phyloP scores from a whole-genome alignment of 192 early-diverging fungal genomes.

The Rhizophagus clarus region DNA sequence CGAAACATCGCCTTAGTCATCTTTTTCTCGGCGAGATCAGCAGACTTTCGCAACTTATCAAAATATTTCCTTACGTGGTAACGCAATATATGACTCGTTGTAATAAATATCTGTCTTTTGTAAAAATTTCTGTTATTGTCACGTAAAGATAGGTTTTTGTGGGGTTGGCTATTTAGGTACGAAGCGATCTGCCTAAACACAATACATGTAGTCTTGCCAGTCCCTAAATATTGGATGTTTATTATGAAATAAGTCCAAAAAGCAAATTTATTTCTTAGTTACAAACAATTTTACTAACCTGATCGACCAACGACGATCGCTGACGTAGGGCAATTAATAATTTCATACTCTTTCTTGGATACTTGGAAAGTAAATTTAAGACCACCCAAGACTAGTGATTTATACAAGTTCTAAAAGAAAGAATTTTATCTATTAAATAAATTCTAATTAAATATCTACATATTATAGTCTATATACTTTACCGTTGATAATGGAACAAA shows the following conservation, averaged over 20 bases:
- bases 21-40: not conserved
- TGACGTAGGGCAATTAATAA: constrained; percentile 18
- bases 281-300: constrained; percentile 5
- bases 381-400: constrained; percentile 1
- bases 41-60: not conserved
- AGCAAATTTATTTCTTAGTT: not conserved
- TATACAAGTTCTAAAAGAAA: constrained; percentile 15
- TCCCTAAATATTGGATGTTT: not conserved
- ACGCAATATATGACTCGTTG: not conserved
- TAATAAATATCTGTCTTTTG: constrained; percentile 30
- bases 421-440: not conserved
- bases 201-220: constrained; percentile 20
- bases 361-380: constrained; percentile 21
- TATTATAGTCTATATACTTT: not conserved
- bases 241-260: too few relatives aligned
- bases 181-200: constrained; percentile 1
- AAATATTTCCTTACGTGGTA: constrained; percentile 12
- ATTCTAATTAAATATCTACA: too few relatives aligned
- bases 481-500: constrained; percentile 29
- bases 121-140: not conserved
- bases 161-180: not conserved
- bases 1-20: not conserved
- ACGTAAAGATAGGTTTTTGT: not conserved
- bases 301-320: constrained; percentile 26
- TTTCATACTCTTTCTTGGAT: constrained; percentile 21